Conservation (phyloP, 1,284 basidiomycete species). For the Grifola frondosa region DNA sequence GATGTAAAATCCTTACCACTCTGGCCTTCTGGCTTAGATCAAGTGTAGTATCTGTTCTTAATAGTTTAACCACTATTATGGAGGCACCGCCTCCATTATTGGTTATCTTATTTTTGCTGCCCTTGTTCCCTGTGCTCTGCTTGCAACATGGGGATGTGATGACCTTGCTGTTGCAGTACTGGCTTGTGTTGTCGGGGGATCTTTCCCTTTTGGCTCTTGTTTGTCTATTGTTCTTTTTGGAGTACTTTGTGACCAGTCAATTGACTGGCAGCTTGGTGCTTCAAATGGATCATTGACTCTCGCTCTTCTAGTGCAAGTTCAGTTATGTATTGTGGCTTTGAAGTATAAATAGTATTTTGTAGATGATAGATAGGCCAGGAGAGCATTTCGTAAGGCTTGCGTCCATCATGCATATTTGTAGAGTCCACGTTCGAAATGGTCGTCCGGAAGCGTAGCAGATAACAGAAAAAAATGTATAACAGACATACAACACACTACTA, state of each 20-base stretch:
- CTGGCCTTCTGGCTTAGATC: constrained; percentile 96
- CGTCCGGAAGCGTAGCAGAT: too few species aligned
- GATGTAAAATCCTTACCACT: constrained; percentile 59
- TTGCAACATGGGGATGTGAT: constrained; percentile 24
- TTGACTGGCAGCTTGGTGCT: constrained; percentile 13
- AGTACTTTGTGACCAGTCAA: constrained; percentile 14
- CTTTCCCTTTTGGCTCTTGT: constrained; percentile 7
- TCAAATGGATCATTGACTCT: constrained; percentile 12
- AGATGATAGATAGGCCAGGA: too few species aligned
- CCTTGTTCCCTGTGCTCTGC: constrained; percentile 23
- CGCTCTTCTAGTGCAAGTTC: neutral
- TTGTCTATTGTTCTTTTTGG: constrained; percentile 20
- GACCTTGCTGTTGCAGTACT: constrained; percentile 23
- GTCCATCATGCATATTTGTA: too few species aligned
- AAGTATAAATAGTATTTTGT: too few species aligned
- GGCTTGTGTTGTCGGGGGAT: constrained; percentile 19
- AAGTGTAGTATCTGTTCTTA: constrained; percentile 96
- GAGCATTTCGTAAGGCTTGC: too few species aligned
- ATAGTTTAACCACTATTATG: constrained; percentile 78
- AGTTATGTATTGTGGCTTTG: neutral
- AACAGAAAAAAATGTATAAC: constrained; percentile 5
- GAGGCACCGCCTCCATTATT: constrained; percentile 33
- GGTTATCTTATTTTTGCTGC: constrained; percentile 30
- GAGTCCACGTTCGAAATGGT: too few species aligned
- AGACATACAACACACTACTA: constrained; percentile 27